Percentiles rank a stretch among this genome's conserved stretches.
Evolutionary conservation across 179 eudicot genomes (phyloP).

Genomic region (Actinidia polygama): DNA sequence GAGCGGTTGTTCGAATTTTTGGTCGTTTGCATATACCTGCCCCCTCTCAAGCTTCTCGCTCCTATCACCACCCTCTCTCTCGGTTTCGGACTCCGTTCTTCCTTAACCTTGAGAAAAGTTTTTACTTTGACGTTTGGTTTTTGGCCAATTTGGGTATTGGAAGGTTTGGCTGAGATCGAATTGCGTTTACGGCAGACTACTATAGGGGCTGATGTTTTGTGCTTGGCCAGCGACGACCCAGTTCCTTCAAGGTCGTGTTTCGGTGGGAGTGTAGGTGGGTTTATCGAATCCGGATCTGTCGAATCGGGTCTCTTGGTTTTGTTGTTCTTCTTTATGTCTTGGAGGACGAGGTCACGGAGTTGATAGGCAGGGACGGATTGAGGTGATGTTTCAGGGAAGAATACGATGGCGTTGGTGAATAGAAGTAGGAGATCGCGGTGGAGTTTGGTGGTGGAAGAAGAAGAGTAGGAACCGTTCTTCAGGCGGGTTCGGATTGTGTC

Average conservation of each 20-base stretch:
- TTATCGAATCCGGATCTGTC: too few species aligned
- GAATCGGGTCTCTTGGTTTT: conserved; percentile 4
- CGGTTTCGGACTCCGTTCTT: conserved; percentile 19
- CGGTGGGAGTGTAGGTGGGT: conserved; percentile 22
- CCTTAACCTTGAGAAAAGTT: conserved; percentile 8
- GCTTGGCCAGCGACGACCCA: conserved; percentile 24
- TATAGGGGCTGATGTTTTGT: conserved; percentile 35
- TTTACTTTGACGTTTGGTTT: conserved; percentile 7
- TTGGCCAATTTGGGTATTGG: conserved; percentile 18
- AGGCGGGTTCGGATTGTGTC: conserved; percentile 40
- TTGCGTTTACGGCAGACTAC: conserved; percentile 56
- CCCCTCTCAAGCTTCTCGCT: conserved; percentile 28
- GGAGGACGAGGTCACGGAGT: conserved; percentile 38
- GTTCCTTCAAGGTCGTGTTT: conserved; percentile 27
- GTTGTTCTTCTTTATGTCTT: conserved; percentile 26
- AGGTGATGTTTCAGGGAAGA: conserved; percentile 42
- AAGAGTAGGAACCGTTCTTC: conserved; percentile 47
- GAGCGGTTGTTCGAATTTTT: neutral
- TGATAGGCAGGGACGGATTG: conserved; percentile 46
- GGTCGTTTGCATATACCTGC: neutral
- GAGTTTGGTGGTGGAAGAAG: conserved; percentile 41
- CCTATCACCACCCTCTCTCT: conserved; percentile 33
- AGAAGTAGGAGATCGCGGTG: conserved; percentile 56
- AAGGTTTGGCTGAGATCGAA: conserved; percentile 42
- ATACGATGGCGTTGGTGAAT: conserved; percentile 48